These are phyloP conservation scores for Lepiota brunneoincarnata DNA, from an alignment of 768 basidiomycete species.

Conservation along the genomic window DNA sequence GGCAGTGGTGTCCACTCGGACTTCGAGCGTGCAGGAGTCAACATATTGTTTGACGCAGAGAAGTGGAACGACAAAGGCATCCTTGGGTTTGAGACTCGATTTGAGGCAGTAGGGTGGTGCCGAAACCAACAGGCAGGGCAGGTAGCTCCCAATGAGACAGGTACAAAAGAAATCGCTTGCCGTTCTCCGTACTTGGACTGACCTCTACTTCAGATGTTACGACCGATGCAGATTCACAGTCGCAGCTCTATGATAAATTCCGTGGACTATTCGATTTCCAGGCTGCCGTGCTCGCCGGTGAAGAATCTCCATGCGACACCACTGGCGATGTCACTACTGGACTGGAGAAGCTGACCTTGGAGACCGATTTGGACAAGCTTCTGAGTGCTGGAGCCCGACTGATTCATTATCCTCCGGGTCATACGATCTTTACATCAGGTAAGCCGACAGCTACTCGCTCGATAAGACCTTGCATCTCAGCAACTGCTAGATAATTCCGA, in stretches of 20 bases:
- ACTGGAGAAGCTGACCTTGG: neutral
- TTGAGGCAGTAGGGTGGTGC: slow-evolving; percentile 1
- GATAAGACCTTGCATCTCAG: neutral
- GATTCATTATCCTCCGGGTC: slow-evolving; percentile 2
- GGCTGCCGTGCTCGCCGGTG: neutral
- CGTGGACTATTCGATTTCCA: neutral
- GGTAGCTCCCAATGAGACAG: neutral
- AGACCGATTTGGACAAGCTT: neutral
- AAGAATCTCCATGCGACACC: too few relatives aligned
- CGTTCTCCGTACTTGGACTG: neutral
- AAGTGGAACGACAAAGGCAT: neutral
- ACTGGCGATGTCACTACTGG: neutral
- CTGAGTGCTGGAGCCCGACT: neutral
- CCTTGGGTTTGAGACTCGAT: neutral
- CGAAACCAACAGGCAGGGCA: neutral
- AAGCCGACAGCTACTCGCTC: neutral
- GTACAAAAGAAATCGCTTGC: neutral
- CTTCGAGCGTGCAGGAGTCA: slow-evolving; percentile 5
- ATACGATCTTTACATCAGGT: neutral
- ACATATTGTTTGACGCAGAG: neutral
- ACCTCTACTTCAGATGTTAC: neutral
- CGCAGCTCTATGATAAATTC: neutral
- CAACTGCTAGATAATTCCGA: neutral
- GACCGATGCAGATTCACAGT: too few relatives aligned
- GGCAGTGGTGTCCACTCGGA: slow-evolving; percentile 4